A percentile compares a stretch with the other conserved stretches of the same genome.
Evolutionary conservation across 1,139 yeast species (phyloP).

Genomic region (Sugiyamaella xylanicola): DNA sequence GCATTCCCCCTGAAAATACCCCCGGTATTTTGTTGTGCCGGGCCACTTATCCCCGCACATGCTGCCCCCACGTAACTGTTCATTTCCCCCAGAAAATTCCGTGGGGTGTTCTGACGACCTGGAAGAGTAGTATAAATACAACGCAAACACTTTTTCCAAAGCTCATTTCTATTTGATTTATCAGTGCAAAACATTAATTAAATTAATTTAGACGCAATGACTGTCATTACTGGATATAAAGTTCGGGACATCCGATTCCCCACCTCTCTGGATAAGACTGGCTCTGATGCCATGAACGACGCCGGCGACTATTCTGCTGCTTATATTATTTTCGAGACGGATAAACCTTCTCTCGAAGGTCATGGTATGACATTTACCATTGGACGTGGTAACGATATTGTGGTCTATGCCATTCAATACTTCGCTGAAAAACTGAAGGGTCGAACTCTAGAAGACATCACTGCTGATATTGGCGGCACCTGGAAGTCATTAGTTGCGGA

Average conservation of each 20-base stretch:
- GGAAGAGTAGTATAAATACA: background rate
- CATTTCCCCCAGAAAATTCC: background rate
- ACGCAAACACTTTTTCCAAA: background rate
- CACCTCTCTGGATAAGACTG: constrained; percentile 44
- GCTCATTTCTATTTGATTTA: background rate
- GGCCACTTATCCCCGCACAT: constrained; percentile 10
- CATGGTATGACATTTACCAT: constrained; percentile 44
- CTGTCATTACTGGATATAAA: constrained; percentile 38
- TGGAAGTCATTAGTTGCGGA: constrained; percentile 46
- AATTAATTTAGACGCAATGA: constrained; percentile 20
- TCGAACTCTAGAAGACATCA: constrained; percentile 40
- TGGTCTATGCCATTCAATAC: constrained; percentile 40
- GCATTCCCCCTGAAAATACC: background rate
- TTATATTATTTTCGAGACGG: constrained; percentile 37
- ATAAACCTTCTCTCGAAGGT: constrained; percentile 34
- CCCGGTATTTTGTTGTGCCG: constrained; percentile 1
- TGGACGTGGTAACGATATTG: constrained; percentile 43
- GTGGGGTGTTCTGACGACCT: background rate
- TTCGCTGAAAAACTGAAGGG: constrained; percentile 40
- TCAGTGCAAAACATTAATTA: background rate
- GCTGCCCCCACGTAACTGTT: constrained; percentile 10
- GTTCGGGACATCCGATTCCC: constrained; percentile 45
- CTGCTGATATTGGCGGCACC: constrained; percentile 44
- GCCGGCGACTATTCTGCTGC: constrained; percentile 45
- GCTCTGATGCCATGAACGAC: constrained; percentile 45